Evolutionary conservation across 169 alveolate species (phyloP), one percentile per base, ranked within the genome.

Genomic region (Eimeria acervulina): DNA sequence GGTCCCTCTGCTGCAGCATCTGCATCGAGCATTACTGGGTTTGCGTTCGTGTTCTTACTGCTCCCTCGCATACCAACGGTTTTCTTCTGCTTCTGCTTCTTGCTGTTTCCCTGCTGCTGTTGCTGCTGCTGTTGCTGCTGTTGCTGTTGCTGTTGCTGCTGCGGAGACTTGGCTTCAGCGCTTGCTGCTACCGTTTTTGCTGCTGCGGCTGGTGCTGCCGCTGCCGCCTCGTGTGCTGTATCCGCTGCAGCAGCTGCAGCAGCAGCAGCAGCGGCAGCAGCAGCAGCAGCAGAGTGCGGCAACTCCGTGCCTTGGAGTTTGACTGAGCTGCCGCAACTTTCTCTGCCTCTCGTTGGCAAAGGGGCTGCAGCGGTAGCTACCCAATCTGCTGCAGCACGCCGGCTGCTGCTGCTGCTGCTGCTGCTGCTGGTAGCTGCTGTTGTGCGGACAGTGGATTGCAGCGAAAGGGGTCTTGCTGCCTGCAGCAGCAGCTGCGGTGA

Each of bases 391-490:
- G 84, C 5, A 66, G 38, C 4, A 26, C 36, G 33, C 10, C 42
- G 23, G 42, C 28, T 72, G 84, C 84, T 72, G 84, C 23, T 78
- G 68, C 68, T 78, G 89, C 66, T 44, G 66, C 63, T 78, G 66
- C 89, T 72, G 84, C 84, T 72, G 84, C 23, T 78, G 68, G 40
- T 78, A 21, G 89, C 66, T 44, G 66, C 63, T 78, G 66, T 21
- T 51, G 59, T 74, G 38, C 85, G 38, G 85, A 13, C 85, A 40
- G 52, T 21, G 51, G 85, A 44, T 23, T 38, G 68, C 28, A 78
- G 21, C 26, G 89, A 44, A 31, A 44, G 89, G 40, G 28, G 36
- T 4, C 36, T 8, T 26, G 89, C 26, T 59, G 38, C 36, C 89
- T 78, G 89, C 68, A 78, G 61, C 23, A 78, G 89, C 89, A 78